Evolutionary conservation across 331 rosid species (phyloP).

Genomic region (Rosa hybrid): DNA sequence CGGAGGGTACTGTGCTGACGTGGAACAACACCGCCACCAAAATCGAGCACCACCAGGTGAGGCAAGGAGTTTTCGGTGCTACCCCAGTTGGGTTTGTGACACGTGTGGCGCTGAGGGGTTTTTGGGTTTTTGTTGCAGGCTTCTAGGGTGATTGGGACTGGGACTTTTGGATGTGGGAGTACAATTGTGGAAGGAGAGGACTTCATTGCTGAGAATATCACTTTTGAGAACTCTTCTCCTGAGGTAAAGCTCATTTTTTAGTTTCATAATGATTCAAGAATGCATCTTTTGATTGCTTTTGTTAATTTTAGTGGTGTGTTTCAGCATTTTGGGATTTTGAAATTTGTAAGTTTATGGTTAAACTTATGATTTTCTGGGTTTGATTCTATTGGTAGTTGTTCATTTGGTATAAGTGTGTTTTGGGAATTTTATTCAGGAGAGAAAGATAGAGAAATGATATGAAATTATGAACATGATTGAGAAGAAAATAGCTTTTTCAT

Average conservation of each 20-base stretch:
- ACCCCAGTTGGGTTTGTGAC: constrained; percentile 11
- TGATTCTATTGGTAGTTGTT: neutral
- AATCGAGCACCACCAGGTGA: constrained; percentile 74
- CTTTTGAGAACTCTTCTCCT: constrained; percentile 87
- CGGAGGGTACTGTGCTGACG: constrained; percentile 71
- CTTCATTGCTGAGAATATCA: constrained; percentile 88
- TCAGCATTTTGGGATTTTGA: neutral
- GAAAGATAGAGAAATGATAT: no score
- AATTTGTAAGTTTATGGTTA: neutral
- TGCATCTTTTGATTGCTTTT: neutral
- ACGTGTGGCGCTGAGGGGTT: neutral
- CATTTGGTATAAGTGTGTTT: neutral
- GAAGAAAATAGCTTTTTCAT: neutral
- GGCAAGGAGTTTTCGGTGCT: neutral
- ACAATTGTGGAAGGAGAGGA: constrained; percentile 93
- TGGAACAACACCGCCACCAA: constrained; percentile 84
- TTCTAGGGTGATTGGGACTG: constrained; percentile 66
- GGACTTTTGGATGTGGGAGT: constrained; percentile 91
- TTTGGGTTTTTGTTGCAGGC: constrained; percentile 41
- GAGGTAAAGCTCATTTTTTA: constrained; percentile 42
- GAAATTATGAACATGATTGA: neutral
- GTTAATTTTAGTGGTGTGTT: neutral
- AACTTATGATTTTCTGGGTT: neutral
- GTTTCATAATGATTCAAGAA: neutral
- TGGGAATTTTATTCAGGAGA: neutral